Evolutionary conservation across 192 early-diverging fungal species (phyloP), one percentile per base, ranked within the genome.

Genomic region (Dissophora globulifera): DNA sequence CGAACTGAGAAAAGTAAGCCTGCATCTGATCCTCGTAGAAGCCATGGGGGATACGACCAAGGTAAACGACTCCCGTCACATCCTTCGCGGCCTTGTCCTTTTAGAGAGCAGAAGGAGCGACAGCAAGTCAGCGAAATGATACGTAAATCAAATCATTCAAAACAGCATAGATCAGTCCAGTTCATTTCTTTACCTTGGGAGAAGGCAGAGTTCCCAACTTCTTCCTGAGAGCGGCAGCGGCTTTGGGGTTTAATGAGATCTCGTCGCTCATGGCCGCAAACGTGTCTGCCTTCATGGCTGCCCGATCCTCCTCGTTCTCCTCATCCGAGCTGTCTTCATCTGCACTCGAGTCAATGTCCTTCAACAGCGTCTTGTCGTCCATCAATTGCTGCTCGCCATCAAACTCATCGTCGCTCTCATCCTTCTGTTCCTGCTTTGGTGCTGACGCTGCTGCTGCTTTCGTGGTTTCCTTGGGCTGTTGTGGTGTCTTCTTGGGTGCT

Each of bases 11-110:
- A 83, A 99, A 99, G 79, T 99, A 99, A 7, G 78, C 80, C 50
- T 79, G 57, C 94, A 99, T 97, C 71, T 96, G 89, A 27, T 91
- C 80, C 78, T 99, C 97, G 80, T 96, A 94, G 80, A 99, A 99
- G 17, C 95, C 95, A 58, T 97, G 93, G 6, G 97, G 97, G 51
- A 99, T 92, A 41, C 93, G 90, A 50, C 94, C 93, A 53, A 99
- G 76, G 78, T 95, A 98, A 16, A 97, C 75, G 11, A 94, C 92
- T 38, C 95, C 95, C 22, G 86, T 81, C 48, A 63, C 79, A 56
- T 27, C 65, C 67, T 55, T 81, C 48, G 66, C 79, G 52, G 22
- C 65, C 67, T 55, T 63, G 22, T 54, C 67, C 62, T 67, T 59
- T 20, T 20, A 23, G 4, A 19, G n/a, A n/a, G n/a, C n/a, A n/a